These are phyloP conservation scores for Barbarea vulgaris DNA, from an alignment of 345 rosid genomes.

Conservation along the genomic window DNA sequence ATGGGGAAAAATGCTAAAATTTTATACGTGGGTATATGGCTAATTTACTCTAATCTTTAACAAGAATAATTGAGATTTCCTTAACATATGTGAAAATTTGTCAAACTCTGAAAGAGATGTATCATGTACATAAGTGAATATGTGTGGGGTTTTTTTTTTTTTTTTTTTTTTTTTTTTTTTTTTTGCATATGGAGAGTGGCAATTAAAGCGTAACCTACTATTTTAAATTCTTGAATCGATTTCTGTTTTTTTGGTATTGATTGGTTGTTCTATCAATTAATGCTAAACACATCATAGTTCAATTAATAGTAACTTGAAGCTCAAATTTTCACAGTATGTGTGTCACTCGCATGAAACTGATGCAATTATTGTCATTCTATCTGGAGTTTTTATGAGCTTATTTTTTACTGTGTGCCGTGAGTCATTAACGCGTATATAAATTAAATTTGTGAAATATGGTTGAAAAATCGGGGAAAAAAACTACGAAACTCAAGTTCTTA, in stretches of 20 bases:
- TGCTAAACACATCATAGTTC: slow-evolving; percentile 1
- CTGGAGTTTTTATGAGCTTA: slow-evolving; percentile 13
- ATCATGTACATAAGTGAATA: not conserved
- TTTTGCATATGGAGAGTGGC: not conserved
- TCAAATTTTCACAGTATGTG: slow-evolving; percentile 18
- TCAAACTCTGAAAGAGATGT: not conserved
- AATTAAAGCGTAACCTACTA: not conserved
- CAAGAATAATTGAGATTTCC: not conserved
- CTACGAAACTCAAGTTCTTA: not conserved
- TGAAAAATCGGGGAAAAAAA: not conserved
- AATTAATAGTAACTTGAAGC: slow-evolving; percentile 36
- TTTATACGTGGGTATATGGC: not conserved
- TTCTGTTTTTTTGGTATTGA: not conserved
- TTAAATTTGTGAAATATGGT: not conserved
- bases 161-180: not conserved
- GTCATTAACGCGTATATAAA: not conserved
- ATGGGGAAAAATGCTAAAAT: not conserved
- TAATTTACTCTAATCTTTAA: not conserved
- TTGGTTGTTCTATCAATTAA: not conserved
- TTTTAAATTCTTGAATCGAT: not conserved
- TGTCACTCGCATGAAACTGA: slow-evolving; percentile 42
- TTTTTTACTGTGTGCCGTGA: slow-evolving; percentile 14
- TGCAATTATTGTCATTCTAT: slow-evolving; percentile 35
- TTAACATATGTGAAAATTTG: not conserved
- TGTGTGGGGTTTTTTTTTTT: not conserved